These are phyloP conservation scores for Chrysoporthe cubensis DNA, from an alignment of 2,329 filamentous ascomycete species.

Conservation along the genomic window DNA sequence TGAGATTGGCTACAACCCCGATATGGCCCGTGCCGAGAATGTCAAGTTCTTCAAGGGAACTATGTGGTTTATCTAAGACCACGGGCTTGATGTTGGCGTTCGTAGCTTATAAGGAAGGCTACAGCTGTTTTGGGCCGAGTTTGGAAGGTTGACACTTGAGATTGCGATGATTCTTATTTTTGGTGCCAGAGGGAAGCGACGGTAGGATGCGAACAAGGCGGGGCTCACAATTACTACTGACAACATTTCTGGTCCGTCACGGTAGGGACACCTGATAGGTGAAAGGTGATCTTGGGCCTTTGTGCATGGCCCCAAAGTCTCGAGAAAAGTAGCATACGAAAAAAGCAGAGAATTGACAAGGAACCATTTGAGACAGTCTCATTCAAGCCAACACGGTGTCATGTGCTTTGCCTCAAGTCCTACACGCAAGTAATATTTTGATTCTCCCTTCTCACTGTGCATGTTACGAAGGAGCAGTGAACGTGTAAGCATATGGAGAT, in stretches of 20 bases:
- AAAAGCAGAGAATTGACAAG: neutral
- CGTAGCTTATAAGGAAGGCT: neutral
- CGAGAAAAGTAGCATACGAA: neutral
- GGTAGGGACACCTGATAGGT: neutral
- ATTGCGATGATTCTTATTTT: neutral
- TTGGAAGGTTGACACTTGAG: neutral
- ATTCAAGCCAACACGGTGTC: neutral
- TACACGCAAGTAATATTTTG: too few species aligned
- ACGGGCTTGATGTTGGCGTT: neutral
- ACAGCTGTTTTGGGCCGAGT: neutral
- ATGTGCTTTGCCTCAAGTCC: neutral
- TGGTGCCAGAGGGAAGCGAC: neutral
- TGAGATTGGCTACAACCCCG: slow-evolving; percentile 33
- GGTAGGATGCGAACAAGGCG: neutral
- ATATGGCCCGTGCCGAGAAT: slow-evolving; percentile 22
- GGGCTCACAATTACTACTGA: neutral
- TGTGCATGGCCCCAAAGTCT: neutral
- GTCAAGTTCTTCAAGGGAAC: slow-evolving; percentile 40
- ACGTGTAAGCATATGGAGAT: too few species aligned
- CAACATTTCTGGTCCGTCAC: neutral
- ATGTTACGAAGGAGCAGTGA: too few species aligned
- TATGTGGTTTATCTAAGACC: slow-evolving; percentile 50
- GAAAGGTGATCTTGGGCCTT: neutral
- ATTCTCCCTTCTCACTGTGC: too few species aligned
- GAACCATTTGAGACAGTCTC: neutral